Conservation (phyloP, 1,284 basidiomycete species). For the Gymnopus androsaceus region DNA sequence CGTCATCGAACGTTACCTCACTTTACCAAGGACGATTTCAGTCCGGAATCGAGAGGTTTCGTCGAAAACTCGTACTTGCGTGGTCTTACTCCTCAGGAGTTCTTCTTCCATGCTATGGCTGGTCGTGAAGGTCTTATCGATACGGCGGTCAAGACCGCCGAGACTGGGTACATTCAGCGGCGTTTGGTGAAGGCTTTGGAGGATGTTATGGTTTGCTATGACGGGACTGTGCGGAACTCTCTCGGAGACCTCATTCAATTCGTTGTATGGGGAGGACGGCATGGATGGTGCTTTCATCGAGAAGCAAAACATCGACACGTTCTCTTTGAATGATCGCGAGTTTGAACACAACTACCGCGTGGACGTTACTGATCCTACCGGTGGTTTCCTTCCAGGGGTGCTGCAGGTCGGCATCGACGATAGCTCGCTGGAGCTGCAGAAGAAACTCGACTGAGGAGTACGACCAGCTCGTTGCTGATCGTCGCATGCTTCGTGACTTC, state of each 20-base stretch:
- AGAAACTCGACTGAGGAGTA: constrained; percentile 90
- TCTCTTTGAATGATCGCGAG: constrained; percentile 78
- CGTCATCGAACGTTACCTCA: constrained; percentile 95
- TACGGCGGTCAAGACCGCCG: constrained; percentile 99
- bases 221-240: constrained; percentile 97
- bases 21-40: constrained; percentile 99
- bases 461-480: constrained; percentile 74
- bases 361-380: constrained; percentile 83
- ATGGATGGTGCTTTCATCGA: constrained; percentile 99
- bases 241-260: constrained; percentile 96
- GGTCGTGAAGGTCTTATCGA: constrained; percentile 99
- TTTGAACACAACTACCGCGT: constrained; percentile 93
- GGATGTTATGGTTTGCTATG: constrained; percentile 97
- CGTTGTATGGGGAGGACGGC: constrained; percentile 96
- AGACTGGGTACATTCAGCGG: constrained; percentile 99
- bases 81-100: constrained; percentile 96
- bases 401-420: constrained; percentile 94
- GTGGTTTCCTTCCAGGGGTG: constrained; percentile 78
- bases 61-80: constrained; percentile 99
- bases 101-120: constrained; percentile 99
- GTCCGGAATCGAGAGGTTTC: constrained; percentile 97
- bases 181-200: constrained; percentile 97
- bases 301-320: constrained; percentile 90
- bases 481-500: constrained; percentile 75
- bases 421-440: constrained; percentile 87